These are phyloP conservation scores for Corrigiola litoralis DNA, from an alignment of 179 eudicot species.

Conservation along the genomic window DNA sequence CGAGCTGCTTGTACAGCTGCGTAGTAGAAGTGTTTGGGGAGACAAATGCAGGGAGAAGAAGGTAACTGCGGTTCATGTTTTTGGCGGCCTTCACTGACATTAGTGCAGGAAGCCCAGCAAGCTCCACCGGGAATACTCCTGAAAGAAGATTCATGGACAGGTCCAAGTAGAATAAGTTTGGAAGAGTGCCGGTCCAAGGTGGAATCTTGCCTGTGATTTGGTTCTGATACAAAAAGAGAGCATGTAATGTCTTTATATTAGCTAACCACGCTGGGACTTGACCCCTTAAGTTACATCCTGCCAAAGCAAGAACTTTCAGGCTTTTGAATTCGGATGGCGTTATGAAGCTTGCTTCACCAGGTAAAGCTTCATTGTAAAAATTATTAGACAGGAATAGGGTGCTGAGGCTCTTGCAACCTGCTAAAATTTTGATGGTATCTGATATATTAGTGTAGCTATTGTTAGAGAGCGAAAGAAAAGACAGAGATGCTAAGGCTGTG, in stretches of 20 bases:
- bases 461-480: conserved; percentile 66
- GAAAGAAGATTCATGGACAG: conserved; percentile 49
- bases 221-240: conserved; percentile 63
- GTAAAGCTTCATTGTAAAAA: conserved; percentile 55
- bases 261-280: conserved; percentile 57
- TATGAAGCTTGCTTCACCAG: conserved; percentile 27
- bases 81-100: conserved; percentile 31
- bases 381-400: conserved; percentile 51
- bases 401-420: conserved; percentile 49
- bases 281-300: conserved; percentile 67
- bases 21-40: too few species aligned
- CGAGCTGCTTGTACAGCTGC: too few species aligned
- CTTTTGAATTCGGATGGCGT: conserved; percentile 35
- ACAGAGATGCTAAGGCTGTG: conserved; percentile 37
- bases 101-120: conserved; percentile 43
- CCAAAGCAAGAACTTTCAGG: conserved; percentile 57
- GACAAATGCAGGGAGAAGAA: conserved; percentile 72
- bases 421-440: conserved; percentile 41
- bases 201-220: conserved; percentile 53
- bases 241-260: conserved; percentile 45
- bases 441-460: conserved; percentile 61
- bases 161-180: conserved; percentile 69
- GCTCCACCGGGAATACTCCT: conserved; percentile 52
- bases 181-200: conserved; percentile 47
- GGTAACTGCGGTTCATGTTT: conserved; percentile 34